These are phyloP conservation scores for Plasmodiophora brassicae DNA, from an alignment of 208 protist genomes.

Conservation along the genomic window DNA sequence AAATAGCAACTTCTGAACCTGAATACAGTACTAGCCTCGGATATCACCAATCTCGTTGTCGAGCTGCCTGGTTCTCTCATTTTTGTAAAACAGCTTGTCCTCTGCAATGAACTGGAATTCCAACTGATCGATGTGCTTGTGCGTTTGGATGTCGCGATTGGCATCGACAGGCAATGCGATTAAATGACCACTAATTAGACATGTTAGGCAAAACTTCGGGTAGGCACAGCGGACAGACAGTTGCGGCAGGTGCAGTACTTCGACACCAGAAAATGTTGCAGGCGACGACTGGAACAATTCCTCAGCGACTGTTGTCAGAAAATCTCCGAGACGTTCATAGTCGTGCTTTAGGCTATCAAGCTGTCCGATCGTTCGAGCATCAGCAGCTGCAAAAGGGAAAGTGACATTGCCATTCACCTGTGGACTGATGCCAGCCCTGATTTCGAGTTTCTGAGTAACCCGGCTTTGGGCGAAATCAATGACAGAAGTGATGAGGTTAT, in stretches of 20 bases:
- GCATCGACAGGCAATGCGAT: slow-evolving; percentile 6
- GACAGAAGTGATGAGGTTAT: slow-evolving; percentile 2
- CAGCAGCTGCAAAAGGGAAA: background rate
- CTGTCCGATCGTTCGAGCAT: background rate
- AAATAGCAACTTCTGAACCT: background rate
- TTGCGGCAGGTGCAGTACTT: slow-evolving; percentile 26
- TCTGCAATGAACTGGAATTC: slow-evolving; percentile 21
- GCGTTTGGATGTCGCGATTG: background rate
- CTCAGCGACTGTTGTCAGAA: background rate
- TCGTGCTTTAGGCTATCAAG: background rate
- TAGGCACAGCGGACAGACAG: too few species aligned
- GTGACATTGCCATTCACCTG: background rate
- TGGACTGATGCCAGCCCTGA: background rate
- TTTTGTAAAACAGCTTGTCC: slow-evolving; percentile 30
- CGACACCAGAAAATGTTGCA: background rate
- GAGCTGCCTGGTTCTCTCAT: background rate
- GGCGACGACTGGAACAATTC: background rate
- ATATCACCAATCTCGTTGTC: slow-evolving; percentile 29
- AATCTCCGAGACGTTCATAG: background rate
- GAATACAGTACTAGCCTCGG: background rate
- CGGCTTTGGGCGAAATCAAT: slow-evolving; percentile 7
- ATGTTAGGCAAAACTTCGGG: too few species aligned
- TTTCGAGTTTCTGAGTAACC: background rate
- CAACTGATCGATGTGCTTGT: background rate
- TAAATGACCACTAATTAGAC: background rate